A percentile compares a stretch with the other conserved stretches of the same genome.
These are phyloP conservation scores for Colletotrichum cereale DNA, from an alignment of 2,329 filamentous ascomycete species.

Conservation along the genomic window DNA sequence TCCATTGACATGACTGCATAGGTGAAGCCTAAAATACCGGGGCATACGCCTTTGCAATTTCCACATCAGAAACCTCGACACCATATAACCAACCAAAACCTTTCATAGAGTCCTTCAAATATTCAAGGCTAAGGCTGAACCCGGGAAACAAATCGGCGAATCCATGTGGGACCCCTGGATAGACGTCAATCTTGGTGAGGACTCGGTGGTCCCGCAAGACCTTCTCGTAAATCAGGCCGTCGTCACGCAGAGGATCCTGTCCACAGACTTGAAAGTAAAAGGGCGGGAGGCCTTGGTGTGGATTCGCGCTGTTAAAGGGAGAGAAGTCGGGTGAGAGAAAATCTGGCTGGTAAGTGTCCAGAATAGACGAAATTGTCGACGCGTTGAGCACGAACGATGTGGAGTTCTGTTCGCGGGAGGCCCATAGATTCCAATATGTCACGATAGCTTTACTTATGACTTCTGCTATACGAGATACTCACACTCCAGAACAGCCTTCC, in stretches of 20 bases:
- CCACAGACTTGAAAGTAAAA: constrained; percentile 62
- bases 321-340: constrained; percentile 46
- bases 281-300: constrained; percentile 54
- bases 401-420: constrained; percentile 57
- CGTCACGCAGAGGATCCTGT: constrained; percentile 61
- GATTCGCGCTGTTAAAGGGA: constrained; percentile 49
- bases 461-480: no score
- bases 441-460: no score
- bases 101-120: constrained; percentile 11
- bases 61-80: not conserved
- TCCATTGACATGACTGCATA: not conserved
- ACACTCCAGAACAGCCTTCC: no score
- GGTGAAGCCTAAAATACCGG: not conserved
- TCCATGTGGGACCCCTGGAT: constrained; percentile 31
- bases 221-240: constrained; percentile 60
- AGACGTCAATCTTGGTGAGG: constrained; percentile 27
- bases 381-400: constrained; percentile 50
- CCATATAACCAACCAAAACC: constrained; percentile 21
- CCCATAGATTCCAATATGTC: no score
- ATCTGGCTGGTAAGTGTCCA: constrained; percentile 48
- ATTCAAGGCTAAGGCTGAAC: not conserved
- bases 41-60: not conserved
- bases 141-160: constrained; percentile 21
- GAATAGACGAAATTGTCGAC: constrained; percentile 44
- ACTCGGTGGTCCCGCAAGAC: constrained; percentile 17